phyloP scores from a whole-genome alignment of 2,329 filamentous ascomycete genomes.

The Colletotrichum filicis region DNA sequence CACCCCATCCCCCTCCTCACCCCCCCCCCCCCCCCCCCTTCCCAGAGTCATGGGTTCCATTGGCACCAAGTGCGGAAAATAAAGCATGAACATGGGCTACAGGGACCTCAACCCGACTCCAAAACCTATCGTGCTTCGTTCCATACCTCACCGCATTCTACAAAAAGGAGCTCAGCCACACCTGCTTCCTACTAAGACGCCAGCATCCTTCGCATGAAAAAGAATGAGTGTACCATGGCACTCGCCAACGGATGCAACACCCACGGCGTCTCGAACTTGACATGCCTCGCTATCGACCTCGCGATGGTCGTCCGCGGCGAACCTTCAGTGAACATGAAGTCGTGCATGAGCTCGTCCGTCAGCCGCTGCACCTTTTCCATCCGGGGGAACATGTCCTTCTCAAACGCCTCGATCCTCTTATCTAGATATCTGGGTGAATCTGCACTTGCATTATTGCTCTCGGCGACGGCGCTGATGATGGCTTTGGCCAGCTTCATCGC shows the following conservation, averaged over 20 bases:
- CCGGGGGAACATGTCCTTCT: slow-evolving; percentile 52
- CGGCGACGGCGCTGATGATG: slow-evolving; percentile 46
- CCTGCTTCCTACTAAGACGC: slow-evolving; percentile 3
- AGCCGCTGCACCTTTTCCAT: slow-evolving; percentile 51
- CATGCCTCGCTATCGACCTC: slow-evolving; percentile 44
- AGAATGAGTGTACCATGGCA: slow-evolving; percentile 43
- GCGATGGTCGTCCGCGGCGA: slow-evolving; percentile 57
- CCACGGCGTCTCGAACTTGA: slow-evolving; percentile 44
- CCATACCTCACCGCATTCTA: not conserved
- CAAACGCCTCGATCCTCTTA: slow-evolving; percentile 46
- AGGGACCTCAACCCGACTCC: slow-evolving; percentile 26
- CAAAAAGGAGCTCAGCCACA: not conserved
- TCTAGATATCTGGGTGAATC: slow-evolving; percentile 42
- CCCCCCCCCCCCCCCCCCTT: not conserved
- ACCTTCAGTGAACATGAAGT: slow-evolving; percentile 59
- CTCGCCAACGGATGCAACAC: slow-evolving; percentile 45
- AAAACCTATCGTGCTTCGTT: slow-evolving; percentile 17
- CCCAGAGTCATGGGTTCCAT: slow-evolving; percentile 8
- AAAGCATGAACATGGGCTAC: slow-evolving; percentile 18
- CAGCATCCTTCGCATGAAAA: slow-evolving; percentile 38
- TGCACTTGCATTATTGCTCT: slow-evolving; percentile 28
- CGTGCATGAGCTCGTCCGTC: slow-evolving; percentile 56
- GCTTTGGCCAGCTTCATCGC: slow-evolving; percentile 58
- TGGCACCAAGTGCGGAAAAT: slow-evolving; percentile 9
- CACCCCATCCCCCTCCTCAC: too few species aligned